A percentile compares a stretch with the other conserved stretches of the same genome.
Evolutionary conservation across 225 moss, liverwort and hornwort genomes (phyloP).

Genomic region (Physcomitrellopsis africana): DNA sequence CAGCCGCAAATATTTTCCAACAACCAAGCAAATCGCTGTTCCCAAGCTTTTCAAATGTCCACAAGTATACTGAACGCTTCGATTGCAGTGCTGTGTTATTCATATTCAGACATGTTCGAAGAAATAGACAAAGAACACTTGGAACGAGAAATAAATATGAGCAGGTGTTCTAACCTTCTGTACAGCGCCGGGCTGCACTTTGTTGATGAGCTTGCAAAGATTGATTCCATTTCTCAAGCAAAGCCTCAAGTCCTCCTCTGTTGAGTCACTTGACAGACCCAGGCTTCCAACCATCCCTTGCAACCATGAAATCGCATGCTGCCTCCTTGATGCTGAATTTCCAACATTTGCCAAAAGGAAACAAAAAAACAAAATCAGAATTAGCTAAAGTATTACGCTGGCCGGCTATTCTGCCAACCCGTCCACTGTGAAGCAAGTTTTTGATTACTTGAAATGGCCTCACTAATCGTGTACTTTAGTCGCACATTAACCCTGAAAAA

Average conservation of each 20-base stretch:
- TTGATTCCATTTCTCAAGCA: slow-evolving; percentile 62
- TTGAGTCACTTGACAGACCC: slow-evolving; percentile 41
- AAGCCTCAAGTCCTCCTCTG: slow-evolving; percentile 61
- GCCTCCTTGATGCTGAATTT: slow-evolving; percentile 56
- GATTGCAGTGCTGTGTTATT: background rate
- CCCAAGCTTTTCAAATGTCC: slow-evolving; percentile 6
- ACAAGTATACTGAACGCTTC: slow-evolving; percentile 5
- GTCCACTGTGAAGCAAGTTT: background rate
- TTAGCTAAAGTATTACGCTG: background rate
- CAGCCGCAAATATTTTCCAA: slow-evolving; percentile 4
- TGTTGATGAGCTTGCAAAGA: slow-evolving; percentile 65
- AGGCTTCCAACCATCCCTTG: slow-evolving; percentile 63
- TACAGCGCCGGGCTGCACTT: slow-evolving; percentile 60
- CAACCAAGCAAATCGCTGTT: background rate
- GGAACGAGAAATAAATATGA: background rate
- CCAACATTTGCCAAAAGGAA: background rate
- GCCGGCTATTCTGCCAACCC: slow-evolving; percentile 6
- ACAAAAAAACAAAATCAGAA: background rate
- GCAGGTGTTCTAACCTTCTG: slow-evolving; percentile 50
- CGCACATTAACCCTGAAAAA: slow-evolving; percentile 8
- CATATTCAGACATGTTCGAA: background rate
- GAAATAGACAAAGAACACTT: background rate
- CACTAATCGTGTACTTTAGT: background rate
- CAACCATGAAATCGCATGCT: slow-evolving; percentile 55
- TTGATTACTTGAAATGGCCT: background rate